Base-by-base conservation (phyloP, 148 eudicot species). In the Oxyria digyna region DNA sequence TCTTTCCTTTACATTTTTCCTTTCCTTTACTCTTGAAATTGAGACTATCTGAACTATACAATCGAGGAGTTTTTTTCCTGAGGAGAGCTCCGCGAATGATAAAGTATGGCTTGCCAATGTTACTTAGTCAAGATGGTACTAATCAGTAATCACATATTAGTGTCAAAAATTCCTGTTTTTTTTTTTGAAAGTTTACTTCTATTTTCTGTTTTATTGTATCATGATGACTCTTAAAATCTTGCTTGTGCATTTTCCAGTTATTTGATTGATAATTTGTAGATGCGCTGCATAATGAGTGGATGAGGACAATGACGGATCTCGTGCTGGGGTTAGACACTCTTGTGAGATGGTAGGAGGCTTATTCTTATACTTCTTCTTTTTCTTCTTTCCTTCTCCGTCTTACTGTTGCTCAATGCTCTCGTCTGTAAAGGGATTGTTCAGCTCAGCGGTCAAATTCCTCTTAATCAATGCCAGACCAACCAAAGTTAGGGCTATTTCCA, bases 251-350 rank as follows among this genome's bases (percentile, higher is more conserved):
- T 50, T 75, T 72, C 20, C 86, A 93, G 98, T 75, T 93, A 66
- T 93, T 93, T 79, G 95, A 90, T 78, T 75, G 86, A 62, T 84
- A 90, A 74, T 90, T 93, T 76, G 82, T 93, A 57, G 95, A 93
- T 68, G 98, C 98, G 13, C 95, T 93, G 24, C 67, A 89, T 74
- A 89, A 86, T 78, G 98, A 93, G 79, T 93, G 98, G 98, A 91
- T 87, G 74, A 93, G 79, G 85, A 86, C 98, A 46, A 80, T 93
- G 75, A 87, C 83, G 89, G 98, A 93, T 85, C 87, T 93, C 73
- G 96, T 55, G 82, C 87, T 67, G 98, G 96, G 72, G 69, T 93
- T 33, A 87, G 89, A 46, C 92, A 89, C 81, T 95, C 96, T 67
- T 89, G 85, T 86, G 95, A 89, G 82, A 87, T 82, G 98, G 98